These are phyloP conservation scores for Trichoderma asperelloides DNA, from an alignment of 495 filamentous ascomycete species.

Conservation along the genomic window DNA sequence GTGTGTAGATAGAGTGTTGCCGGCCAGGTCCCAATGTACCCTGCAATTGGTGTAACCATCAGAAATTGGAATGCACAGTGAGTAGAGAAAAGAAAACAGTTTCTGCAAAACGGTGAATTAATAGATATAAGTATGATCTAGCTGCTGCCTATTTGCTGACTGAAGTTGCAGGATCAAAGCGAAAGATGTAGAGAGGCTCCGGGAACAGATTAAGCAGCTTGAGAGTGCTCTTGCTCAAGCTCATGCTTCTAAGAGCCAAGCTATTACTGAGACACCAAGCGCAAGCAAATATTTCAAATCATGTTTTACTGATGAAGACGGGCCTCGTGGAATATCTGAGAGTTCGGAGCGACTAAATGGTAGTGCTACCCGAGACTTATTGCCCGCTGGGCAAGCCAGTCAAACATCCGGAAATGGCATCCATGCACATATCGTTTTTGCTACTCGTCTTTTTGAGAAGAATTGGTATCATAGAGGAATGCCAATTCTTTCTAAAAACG, in stretches of 20 bases:
- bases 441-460: not conserved
- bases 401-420: not conserved
- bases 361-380: not conserved
- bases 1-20: constrained; percentile 9
- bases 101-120: not conserved
- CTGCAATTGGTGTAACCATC: constrained; percentile 14
- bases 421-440: not conserved
- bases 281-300: not conserved
- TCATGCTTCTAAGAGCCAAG: not conserved
- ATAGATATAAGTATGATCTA: not conserved
- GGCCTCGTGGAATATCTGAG: no score
- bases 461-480: constrained; percentile 13
- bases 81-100: not conserved
- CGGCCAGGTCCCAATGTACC: constrained; percentile 2
- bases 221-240: constrained; percentile 10
- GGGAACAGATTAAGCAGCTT: constrained; percentile 11
- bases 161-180: constrained; percentile 4
- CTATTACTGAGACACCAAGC: not conserved
- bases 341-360: not conserved
- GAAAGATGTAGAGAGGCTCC: constrained; percentile 10
- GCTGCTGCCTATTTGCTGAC: not conserved
- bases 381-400: not conserved
- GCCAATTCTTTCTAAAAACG: constrained; percentile 10
- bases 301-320: not conserved
- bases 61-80: constrained; percentile 12